phyloP scores from a whole-genome alignment of 2,329 filamentous ascomycete genomes.

The Nannizzia gypsea region DNA sequence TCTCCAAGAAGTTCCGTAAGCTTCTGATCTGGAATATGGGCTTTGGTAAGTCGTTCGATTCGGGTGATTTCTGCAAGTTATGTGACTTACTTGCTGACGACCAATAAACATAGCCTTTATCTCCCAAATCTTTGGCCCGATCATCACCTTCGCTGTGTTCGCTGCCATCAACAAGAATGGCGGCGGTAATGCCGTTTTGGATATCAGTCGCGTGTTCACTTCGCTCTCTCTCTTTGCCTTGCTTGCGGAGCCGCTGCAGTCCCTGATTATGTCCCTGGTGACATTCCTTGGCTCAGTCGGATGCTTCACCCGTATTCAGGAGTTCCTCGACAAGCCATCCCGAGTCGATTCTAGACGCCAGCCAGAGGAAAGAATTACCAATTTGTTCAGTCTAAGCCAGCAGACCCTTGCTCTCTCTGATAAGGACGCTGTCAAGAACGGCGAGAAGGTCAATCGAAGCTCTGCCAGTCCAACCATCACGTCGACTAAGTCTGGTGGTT shows the following conservation, averaged over 20 bases:
- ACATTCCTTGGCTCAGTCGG: conserved; percentile 36
- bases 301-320: conserved; percentile 37
- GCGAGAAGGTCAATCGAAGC: not conserved
- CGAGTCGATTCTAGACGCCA: conserved; percentile 20
- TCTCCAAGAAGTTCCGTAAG: conserved; percentile 33
- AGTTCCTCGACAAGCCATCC: conserved; percentile 30
- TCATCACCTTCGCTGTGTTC: conserved; percentile 37
- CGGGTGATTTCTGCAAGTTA: conserved; percentile 7
- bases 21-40: conserved; percentile 33
- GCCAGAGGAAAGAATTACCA: conserved; percentile 3
- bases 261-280: conserved; percentile 36
- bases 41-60: conserved; percentile 20
- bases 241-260: conserved; percentile 35
- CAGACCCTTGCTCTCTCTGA: conserved; percentile 8
- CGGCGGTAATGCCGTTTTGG: conserved; percentile 23
- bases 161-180: conserved; percentile 29
- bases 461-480: conserved; percentile 2
- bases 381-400: conserved; percentile 8
- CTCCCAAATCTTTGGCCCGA: conserved; percentile 34
- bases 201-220: conserved; percentile 35
- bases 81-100: conserved; percentile 12
- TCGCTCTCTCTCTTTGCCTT: conserved; percentile 39
- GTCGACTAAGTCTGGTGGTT: conserved; percentile 8
- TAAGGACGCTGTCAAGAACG: not conserved
- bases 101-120: conserved; percentile 23